Evolutionary conservation across 192 early-diverging fungal genomes (phyloP).

Genomic region (Backusella mclennaniae): DNA sequence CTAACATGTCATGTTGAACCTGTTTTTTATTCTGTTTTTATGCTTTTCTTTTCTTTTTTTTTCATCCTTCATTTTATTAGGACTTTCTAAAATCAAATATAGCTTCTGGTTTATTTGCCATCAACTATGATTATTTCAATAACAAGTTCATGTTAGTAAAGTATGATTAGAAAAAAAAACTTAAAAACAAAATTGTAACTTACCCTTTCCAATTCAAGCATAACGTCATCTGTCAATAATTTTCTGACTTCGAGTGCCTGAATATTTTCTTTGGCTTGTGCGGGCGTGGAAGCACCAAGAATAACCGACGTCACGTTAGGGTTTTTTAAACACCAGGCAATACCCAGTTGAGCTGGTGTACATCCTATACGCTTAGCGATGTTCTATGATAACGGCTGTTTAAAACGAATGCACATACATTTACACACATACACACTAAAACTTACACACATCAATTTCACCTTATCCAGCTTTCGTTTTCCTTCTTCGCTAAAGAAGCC

Average conservation of each 20-base stretch:
- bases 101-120: constrained; percentile 66
- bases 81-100: constrained; percentile 54
- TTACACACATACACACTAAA: neutral
- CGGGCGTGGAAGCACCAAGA: constrained; percentile 63
- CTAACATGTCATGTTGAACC: neutral
- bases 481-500: constrained; percentile 63
- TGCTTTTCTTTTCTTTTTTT: neutral
- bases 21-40: neutral
- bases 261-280: constrained; percentile 76
- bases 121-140: constrained; percentile 25
- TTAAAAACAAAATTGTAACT: neutral
- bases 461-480: constrained; percentile 63
- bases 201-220: constrained; percentile 63
- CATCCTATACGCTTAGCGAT: constrained; percentile 59
- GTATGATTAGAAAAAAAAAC: too few relatives aligned
- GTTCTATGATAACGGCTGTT: constrained; percentile 25
- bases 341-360: constrained; percentile 66
- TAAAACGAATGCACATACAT: too few relatives aligned
- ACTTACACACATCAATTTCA: constrained; percentile 50
- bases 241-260: constrained; percentile 54
- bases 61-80: constrained; percentile 10
- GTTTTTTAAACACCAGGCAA: constrained; percentile 78
- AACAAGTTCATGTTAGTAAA: neutral
- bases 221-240: constrained; percentile 66
- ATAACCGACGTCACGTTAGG: constrained; percentile 57